A percentile compares a stretch with the other conserved stretches of the same genome.
These are phyloP conservation scores for Globisporangium abappressorium DNA, from an alignment of 352 stramenopile species.

Conservation along the genomic window DNA sequence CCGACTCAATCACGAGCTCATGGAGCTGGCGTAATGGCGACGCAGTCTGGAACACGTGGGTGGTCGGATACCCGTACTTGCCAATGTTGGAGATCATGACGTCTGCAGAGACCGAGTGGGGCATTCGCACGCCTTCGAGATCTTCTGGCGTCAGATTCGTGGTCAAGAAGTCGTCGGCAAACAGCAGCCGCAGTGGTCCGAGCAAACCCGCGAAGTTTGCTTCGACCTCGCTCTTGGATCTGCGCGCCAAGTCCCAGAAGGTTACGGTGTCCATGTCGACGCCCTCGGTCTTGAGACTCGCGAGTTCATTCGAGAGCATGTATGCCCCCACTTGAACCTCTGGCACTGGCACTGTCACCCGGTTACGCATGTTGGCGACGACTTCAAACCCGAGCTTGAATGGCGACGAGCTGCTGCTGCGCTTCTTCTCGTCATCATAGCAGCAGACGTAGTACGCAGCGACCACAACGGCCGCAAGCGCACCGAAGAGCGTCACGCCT, in stretches of 20 bases:
- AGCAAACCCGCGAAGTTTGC: not conserved
- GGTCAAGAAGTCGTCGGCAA: not conserved
- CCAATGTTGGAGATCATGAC: constrained; percentile 25
- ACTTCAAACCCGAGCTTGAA: constrained; percentile 2
- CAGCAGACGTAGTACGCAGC: not conserved
- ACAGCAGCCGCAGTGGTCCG: not conserved
- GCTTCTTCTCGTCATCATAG: not conserved
- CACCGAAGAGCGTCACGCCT: constrained; percentile 7
- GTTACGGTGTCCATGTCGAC: not conserved
- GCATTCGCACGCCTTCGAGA: not conserved
- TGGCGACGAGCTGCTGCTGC: not conserved
- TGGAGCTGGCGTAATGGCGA: not conserved
- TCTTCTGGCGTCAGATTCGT: not conserved
- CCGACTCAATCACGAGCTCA: not conserved
- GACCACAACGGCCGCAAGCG: not conserved
- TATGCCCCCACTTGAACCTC: constrained; percentile 1
- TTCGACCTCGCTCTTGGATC: not conserved
- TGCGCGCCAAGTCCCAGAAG: constrained; percentile 4
- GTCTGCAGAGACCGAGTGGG: constrained; percentile 25
- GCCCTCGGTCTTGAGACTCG: not conserved
- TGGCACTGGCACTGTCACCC: not conserved
- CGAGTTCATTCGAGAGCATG: constrained; percentile 1
- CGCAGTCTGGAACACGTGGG: constrained; percentile 23
- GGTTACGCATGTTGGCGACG: constrained; percentile 3
- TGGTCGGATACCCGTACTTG: constrained; percentile 28